Base-by-base conservation (phyloP, 2,329 filamentous ascomycete genomes). In the Xylaria sp. region DNA sequence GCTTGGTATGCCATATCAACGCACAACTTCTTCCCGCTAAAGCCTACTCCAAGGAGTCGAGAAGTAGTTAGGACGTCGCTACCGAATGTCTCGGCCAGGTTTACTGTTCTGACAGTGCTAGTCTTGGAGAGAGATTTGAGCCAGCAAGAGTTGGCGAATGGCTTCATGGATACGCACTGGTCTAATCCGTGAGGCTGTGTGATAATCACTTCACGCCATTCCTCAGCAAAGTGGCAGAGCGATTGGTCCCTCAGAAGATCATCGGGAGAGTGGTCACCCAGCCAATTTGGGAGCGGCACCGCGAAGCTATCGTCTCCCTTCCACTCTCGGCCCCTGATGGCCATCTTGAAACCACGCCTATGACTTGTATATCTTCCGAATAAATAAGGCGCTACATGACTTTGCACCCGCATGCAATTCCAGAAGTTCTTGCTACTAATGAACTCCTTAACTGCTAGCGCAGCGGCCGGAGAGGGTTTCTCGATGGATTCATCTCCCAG, bases 171-270 rank as follows among this genome's bases (percentile, higher is more conserved):
- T 2, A 68, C 22, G 25, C 66, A 68, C 29, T 61, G 44, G 27
- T 65, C 66, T 3, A 68, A 13, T 9, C 56, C 53, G 15, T 39
- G 9, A 27, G 66, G 62, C 13, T 58, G 49, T 15, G 51, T 65
- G 13, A 65, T 61, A 1, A 68, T 62, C 3, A 68, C 62, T 53
- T 68, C 66, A 13, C 66, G 66, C 66, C 66, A 68, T 45, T 68
- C 66, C 17, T 68, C 57, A n/a, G 47, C 53, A 31, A 68, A 68
- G 11, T 45, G 15, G 15, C 66, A 68, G 10, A 68, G 62, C 1
- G 66, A 68, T 22, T 62, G 66, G 38, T 68, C 66, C 17, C 53
- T 50, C 20, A 55, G n/a, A 9, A 54, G 33, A 45, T 47, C 27
- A 10, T 55, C 53, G 13, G 57, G 7, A 5, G 62, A 65, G 36